Evolutionary conservation across 495 filamentous ascomycete genomes (phyloP), one percentile per base, ranked within the genome.

Genomic region (Paragyromitra xinjiangensis): DNA sequence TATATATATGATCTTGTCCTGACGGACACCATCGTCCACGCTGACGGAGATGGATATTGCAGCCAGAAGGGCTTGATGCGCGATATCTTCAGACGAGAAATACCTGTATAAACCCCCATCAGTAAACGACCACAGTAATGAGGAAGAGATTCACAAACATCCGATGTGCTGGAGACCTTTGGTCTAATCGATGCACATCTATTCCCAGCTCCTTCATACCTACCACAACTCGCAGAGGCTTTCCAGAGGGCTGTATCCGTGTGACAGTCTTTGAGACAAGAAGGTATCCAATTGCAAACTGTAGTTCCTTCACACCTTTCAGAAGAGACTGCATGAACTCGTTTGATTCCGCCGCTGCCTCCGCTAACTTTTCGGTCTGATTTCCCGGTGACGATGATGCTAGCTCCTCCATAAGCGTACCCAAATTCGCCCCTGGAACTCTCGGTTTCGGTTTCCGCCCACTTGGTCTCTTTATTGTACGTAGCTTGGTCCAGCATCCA

Each of bases 151-250:
- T 71, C 50, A 19, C 78, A 61, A 67, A 83, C 95, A 99, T 99
- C 66, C 94, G 91, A 88, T 99, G 95, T 2, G 94, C 95, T 0
- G 95, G 94, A 48, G 93, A 97, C 79, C 92, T 95, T 37, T 92
- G 92, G 82, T 99, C 96, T 71, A 99, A 90, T 16, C 95, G 90
- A 83, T 98, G 92, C 42, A 98, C 85, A 80, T 99, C 95, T 79
- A 98, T 88, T 66, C 94, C 94, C 40, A 99, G 88, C 83, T 99
- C 95, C 81, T 98, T 97, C 87, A 97, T 97, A 1, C 95, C 92
- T 14, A 94, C 88, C 77, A 95, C 97, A 69, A 98, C 84, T 63
- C 91, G 91, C 1, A 97, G 84, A 2, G 93, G 90, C 24, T 86
- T 85, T 19, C 89, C 91, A n/a, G 87, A 85, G 29, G 90, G 85